Evolutionary conservation across 805 yeast genomes (phyloP), one percentile per base, ranked within the genome.

Genomic region (Candida ascalaphidarum): DNA sequence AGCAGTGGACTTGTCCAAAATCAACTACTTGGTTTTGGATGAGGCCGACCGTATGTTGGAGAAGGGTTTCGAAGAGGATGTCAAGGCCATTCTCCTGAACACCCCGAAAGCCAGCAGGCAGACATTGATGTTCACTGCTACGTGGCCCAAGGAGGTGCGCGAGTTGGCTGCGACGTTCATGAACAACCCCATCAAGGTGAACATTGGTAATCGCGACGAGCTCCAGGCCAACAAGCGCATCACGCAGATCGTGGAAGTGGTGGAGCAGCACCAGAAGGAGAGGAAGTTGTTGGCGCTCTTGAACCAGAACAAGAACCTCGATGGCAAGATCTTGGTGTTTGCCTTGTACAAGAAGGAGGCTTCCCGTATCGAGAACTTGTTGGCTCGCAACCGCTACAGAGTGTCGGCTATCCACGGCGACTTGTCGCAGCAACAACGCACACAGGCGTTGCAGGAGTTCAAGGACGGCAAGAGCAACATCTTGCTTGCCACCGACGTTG

Each of bases 1-100:
- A 10, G 71, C 88, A 19, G 77, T 83, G 23, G 73, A 77, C 40
- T 65, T 88, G 36, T 60, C 73, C 9, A 51, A 65, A 7, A 79
- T 89, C 18, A 71, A 77, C 35, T 88, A 83, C 52, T 65, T 92
- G 40, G 92, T 92, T 14, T 67, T 92, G 26, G 99, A 92, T 55
- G 99, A 92, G 65, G 99, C 98, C 21, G 99, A 92, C 56, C 75
- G 99, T 62, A 89, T 92, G 97, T 71, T 92, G 35, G 98, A 92
- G 55, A 92, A 83, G 58, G 99, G 99, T 21, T 92, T 92, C 48
- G 97, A 94, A 60, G 94, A 89, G 52, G 98, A 89, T 57, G 89
- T 92, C 50, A 85, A 82, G 52, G 66, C 70, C 38, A 85, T 92
- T 40, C 75, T 92, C 50, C 71, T 79, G 25, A 61, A 65, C 32